Conservation (phyloP, 2,329 filamentous ascomycete genomes). For the Paraconiothyrium sp. region DNA sequence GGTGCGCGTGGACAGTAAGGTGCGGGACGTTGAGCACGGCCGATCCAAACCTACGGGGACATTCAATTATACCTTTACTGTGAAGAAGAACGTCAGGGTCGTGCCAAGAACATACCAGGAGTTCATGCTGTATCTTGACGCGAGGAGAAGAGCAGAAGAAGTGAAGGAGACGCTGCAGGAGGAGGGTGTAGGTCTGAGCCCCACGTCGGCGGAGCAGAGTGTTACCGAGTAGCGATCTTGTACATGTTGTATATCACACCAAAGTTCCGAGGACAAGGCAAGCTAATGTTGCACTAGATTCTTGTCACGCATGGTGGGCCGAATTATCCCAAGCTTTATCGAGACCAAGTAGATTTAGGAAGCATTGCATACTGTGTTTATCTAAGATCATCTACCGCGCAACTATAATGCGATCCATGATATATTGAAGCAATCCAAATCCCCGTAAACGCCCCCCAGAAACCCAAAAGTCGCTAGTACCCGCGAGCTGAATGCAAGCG, state of each 20-base stretch:
- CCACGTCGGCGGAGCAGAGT: slow-evolving; percentile 45
- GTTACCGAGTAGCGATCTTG: slow-evolving; percentile 44
- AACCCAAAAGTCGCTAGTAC: not conserved
- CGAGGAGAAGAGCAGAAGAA: slow-evolving; percentile 63
- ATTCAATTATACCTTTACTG: slow-evolving; percentile 78
- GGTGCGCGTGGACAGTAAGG: slow-evolving; percentile 76
- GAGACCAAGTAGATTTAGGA: not conserved
- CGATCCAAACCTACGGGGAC: slow-evolving; percentile 74
- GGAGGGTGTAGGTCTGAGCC: slow-evolving; percentile 39
- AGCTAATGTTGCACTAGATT: not conserved
- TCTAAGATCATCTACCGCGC: slow-evolving; percentile 21
- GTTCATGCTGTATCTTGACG: slow-evolving; percentile 73
- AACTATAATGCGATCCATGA: slow-evolving; percentile 6
- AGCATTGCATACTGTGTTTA: slow-evolving; percentile 12
- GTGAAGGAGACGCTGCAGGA: slow-evolving; percentile 50
- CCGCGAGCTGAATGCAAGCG: slow-evolving; percentile 2
- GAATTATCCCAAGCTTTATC: not conserved
- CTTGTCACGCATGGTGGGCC: not conserved
- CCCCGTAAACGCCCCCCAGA: slow-evolving; percentile 5
- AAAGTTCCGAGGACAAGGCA: not conserved
- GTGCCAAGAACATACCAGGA: slow-evolving; percentile 72
- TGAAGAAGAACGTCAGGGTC: slow-evolving; percentile 71
- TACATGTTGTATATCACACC: not conserved
- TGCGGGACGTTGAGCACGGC: slow-evolving; percentile 76
- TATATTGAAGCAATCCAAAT: slow-evolving; percentile 4